These are phyloP conservation scores for Tricholoma furcatifolium DNA, from an alignment of 768 basidiomycete species.

Conservation along the genomic window DNA sequence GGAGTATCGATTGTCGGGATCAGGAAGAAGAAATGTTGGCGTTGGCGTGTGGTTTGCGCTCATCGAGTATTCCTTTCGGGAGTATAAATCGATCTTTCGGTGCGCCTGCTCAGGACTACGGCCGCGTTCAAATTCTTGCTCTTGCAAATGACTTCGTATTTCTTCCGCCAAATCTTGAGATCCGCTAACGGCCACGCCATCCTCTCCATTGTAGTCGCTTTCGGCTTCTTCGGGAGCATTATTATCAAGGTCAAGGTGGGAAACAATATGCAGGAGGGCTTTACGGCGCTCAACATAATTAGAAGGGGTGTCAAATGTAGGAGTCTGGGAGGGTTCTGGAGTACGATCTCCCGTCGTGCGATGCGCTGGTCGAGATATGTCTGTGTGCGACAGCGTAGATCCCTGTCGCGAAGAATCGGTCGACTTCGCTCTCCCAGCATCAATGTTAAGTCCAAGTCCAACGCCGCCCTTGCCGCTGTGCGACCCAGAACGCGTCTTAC, in stretches of 20 bases:
- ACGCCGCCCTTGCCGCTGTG: not conserved
- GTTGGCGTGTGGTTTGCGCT: conserved; percentile 24
- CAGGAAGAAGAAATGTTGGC: conserved; percentile 18
- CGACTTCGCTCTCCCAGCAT: conserved; percentile 1
- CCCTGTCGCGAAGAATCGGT: not conserved
- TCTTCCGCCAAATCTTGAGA: conserved; percentile 19
- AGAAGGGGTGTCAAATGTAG: conserved; percentile 11
- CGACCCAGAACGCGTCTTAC: not conserved
- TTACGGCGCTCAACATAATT: conserved; percentile 29
- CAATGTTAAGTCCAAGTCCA: conserved; percentile 13
- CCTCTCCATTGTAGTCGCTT: conserved; percentile 32
- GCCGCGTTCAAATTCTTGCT: conserved; percentile 23
- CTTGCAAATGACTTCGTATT: not conserved
- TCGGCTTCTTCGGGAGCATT: conserved; percentile 14
- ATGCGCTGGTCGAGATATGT: not conserved
- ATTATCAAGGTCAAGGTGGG: conserved; percentile 22
- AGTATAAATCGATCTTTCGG: not conserved
- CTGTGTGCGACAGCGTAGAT: not conserved
- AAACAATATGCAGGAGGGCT: conserved; percentile 36
- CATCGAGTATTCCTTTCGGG: conserved; percentile 21
- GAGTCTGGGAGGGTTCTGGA: not conserved
- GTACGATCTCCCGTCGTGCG: not conserved
- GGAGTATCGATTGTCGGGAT: conserved; percentile 12
- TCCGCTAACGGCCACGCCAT: conserved; percentile 36
- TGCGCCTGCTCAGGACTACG: conserved; percentile 21